Conservation (phyloP, 192 early-diverging fungal species). For the Coemansia sp. region DNA sequence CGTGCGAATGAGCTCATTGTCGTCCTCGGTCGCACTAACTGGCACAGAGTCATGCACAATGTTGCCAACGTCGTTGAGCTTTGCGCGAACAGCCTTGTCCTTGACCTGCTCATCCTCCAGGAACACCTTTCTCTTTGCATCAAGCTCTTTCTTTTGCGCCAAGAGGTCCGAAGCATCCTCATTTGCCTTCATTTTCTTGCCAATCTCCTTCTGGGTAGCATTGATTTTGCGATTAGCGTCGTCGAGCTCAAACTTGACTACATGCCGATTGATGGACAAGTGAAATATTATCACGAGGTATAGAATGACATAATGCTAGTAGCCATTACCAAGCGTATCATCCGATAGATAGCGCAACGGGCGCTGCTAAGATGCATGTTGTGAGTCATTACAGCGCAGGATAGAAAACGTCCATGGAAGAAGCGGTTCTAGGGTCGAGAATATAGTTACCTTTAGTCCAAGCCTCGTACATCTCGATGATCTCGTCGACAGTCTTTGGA, state of each 20-base stretch:
- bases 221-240: slow-evolving; percentile 90
- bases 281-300: neutral
- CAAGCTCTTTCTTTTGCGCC: slow-evolving; percentile 70
- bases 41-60: slow-evolving; percentile 90
- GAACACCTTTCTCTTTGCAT: slow-evolving; percentile 67
- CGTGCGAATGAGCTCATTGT: slow-evolving; percentile 68
- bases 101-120: slow-evolving; percentile 74
- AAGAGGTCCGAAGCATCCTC: slow-evolving; percentile 78
- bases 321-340: neutral
- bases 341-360: neutral
- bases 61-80: slow-evolving; percentile 95
- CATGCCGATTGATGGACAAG: neutral
- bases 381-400: neutral
- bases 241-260: slow-evolving; percentile 85
- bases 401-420: neutral
- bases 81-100: slow-evolving; percentile 64
- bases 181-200: slow-evolving; percentile 85
- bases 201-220: slow-evolving; percentile 88
- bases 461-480: slow-evolving; percentile 84
- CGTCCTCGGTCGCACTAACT: slow-evolving; percentile 81
- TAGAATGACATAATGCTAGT: neutral
- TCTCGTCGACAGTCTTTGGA: slow-evolving; percentile 86
- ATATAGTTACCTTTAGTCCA: slow-evolving; percentile 76
- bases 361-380: no score
- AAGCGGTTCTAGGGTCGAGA: neutral